Evolutionary conservation across 1,139 yeast genomes (phyloP), one percentile per base, ranked within the genome.

Genomic region (Yamadazyma kanchanaburiensis): DNA sequence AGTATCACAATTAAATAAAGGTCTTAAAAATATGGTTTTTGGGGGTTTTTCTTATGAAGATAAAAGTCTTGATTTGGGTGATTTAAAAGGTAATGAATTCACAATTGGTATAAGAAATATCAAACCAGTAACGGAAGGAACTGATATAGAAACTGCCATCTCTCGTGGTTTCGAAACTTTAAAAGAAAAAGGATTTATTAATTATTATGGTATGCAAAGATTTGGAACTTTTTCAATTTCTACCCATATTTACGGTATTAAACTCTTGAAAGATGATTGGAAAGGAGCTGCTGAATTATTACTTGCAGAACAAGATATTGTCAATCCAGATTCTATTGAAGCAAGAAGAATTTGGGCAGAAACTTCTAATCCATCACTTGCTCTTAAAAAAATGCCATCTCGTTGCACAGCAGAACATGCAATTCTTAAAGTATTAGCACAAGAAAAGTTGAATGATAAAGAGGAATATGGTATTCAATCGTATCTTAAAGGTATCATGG

Each of bases 201-300:
- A 91, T 55, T 91, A 94, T 55, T 91, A 74, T 51, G 99, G 99
- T 13, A 82, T 91, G 94, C 99, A 91, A 64, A 67, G 99, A 51
- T 91, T 91, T 54, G 99, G 99, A 19, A 88, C 98, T 0, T 91
- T 88, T 49, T 84, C 96, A 6, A 70, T 87, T 17, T 86, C 97
- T 1, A 89, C 98, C 0, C 96, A 91, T 56, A 74, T 71, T 20
- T 70, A 88, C 31, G 99, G 99, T 29, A 75, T 76, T 38, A 73
- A 72, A 38, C 64, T 91, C 19, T 63, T 91, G 30, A 69, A 75
- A 31, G 78, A 76, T 24, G 79, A 89, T 34, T 91, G 94, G 89
- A 74, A 81, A 47, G 71, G 67, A 9, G 96, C 94, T 2, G 91
- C 71, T 3, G 84, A 85, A 30, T 61, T 88, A 35, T 73, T 91